A percentile compares a stretch with the other conserved stretches of the same genome.
phyloP scores from a whole-genome alignment of 768 basidiomycete genomes.

The Leucosporidium creatinivorum region DNA sequence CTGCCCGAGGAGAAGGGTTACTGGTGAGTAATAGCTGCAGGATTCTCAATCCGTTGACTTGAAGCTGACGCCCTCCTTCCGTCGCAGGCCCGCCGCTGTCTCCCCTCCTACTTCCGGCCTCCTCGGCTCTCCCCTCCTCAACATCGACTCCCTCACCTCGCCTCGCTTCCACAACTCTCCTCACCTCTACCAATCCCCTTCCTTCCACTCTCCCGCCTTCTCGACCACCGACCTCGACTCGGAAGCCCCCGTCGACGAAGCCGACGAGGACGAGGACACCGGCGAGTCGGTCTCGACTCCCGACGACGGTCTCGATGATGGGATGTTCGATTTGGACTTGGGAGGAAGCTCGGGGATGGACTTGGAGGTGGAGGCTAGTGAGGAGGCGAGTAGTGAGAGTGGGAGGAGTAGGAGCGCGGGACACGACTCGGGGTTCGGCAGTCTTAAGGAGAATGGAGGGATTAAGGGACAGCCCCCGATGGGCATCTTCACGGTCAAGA shows the following conservation, averaged over 20 bases:
- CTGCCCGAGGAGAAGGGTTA: constrained; percentile 88
- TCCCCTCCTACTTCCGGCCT: constrained; percentile 37
- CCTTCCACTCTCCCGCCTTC: constrained; percentile 15
- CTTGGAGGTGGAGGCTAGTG: neutral
- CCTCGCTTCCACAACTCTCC: constrained; percentile 23
- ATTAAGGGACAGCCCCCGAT: neutral
- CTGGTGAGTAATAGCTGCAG: constrained; percentile 64
- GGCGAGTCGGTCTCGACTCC: constrained; percentile 24
- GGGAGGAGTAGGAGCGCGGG: neutral
- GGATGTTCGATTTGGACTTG: constrained; percentile 34
- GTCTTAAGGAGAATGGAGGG: neutral
- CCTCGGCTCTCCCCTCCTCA: constrained; percentile 36
- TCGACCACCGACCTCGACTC: constrained; percentile 16
- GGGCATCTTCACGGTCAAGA: too few relatives aligned
- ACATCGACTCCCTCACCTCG: constrained; percentile 26
- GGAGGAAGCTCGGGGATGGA: neutral
- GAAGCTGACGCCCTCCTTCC: neutral
- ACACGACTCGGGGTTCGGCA: neutral
- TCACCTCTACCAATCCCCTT: constrained; percentile 21
- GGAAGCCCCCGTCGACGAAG: constrained; percentile 15
- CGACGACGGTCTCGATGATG: constrained; percentile 22
- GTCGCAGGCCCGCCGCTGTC: constrained; percentile 36
- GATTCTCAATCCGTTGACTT: too few relatives aligned
- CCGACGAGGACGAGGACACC: constrained; percentile 20
- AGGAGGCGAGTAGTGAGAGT: neutral